A percentile compares a stretch with the other conserved stretches of the same genome.
Conservation (phyloP, 1,139 yeast genomes). For the Saccharomyces hybrid region DNA sequence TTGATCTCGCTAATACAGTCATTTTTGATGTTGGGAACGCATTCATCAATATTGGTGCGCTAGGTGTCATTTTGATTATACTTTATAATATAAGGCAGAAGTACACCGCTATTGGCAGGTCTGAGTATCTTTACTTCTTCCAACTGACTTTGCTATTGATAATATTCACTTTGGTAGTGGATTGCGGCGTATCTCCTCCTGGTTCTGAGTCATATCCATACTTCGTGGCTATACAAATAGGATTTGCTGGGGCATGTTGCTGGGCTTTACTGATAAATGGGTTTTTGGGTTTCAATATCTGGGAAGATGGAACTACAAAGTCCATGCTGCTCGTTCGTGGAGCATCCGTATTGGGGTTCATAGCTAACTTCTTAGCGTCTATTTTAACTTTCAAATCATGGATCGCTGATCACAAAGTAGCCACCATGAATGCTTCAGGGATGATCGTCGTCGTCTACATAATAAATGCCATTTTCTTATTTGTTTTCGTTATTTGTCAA, state of each 20-base stretch:
- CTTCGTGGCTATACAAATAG: conserved; percentile 76
- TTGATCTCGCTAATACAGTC: conserved; percentile 82
- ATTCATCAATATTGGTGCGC: conserved; percentile 70
- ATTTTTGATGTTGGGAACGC: conserved; percentile 89
- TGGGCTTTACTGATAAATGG: conserved; percentile 67
- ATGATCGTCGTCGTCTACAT: conserved; percentile 65
- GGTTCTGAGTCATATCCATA: conserved; percentile 67
- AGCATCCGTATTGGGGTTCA: conserved; percentile 46
- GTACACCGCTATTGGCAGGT: conserved; percentile 89
- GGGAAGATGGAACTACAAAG: conserved; percentile 82
- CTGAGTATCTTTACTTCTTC: conserved; percentile 73
- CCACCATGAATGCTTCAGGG: conserved; percentile 44
- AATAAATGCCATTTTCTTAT: conserved; percentile 58
- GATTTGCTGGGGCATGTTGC: conserved; percentile 63
- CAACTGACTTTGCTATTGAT: conserved; percentile 52
- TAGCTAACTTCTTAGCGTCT: conserved; percentile 58
- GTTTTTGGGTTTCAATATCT: conserved; percentile 72
- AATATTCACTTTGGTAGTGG: conserved; percentile 65
- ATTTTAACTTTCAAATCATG: conserved; percentile 68
- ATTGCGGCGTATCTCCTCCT: conserved; percentile 90
- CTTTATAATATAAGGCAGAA: conserved; percentile 74
- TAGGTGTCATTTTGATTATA: conserved; percentile 58
- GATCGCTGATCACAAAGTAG: conserved; percentile 34
- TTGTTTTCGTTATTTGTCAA: conserved; percentile 61
- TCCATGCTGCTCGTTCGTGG: conserved; percentile 55